Base-by-base conservation (phyloP, 2,329 filamentous ascomycete species). In the Mollisia scopiformis region DNA sequence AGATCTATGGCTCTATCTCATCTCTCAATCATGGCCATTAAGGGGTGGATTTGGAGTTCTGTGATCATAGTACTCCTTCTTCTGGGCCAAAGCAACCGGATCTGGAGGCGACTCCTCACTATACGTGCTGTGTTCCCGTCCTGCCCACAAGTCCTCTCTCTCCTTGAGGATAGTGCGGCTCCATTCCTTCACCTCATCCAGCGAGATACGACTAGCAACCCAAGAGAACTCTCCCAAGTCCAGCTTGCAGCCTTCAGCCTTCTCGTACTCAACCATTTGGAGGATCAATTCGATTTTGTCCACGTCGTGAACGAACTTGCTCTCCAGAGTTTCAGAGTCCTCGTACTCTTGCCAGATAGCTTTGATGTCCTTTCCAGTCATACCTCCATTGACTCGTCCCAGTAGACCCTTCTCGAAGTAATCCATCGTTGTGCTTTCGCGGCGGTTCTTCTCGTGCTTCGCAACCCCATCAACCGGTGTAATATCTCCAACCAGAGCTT, bases 191-290 rank as follows among this genome's bases (percentile, higher is more conserved):
- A 93, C 90, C 78, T 97, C 94, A 0, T 87, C 84, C 66, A 96
- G 80, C 57, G 83, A 81, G 67, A 98, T 89, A 69, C 85, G 86
- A 50, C 79, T 82, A 8, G 90, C 85, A 2, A 97, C 95, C 72
- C 90, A 89, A 0, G 87, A 84, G 69, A 99, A 98, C 78, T 99
- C 95, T 55, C 89, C 86, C 54, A 99, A 79, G 75, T 98, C 92
- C 39, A 92, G 75, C 65, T 79, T 77, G 28, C 86, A 85, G 58
- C 87, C 77, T 53, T 86, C 81, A 13, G 82, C 78, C 70, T 90
- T 88, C 84, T 99, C 95, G 73, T 99, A 99, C 76, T 99, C 95
- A 30, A 96, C 80, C 91, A 97, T 97, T 80, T 99, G 95, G 72
- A 96, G 79, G 63, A 99, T 78, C 66, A 99, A 80, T 79, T 99